A percentile compares a stretch with the other conserved stretches of the same genome.
phyloP scores from a whole-genome alignment of 495 filamentous ascomycete genomes.

The Xylaria intraflava region DNA sequence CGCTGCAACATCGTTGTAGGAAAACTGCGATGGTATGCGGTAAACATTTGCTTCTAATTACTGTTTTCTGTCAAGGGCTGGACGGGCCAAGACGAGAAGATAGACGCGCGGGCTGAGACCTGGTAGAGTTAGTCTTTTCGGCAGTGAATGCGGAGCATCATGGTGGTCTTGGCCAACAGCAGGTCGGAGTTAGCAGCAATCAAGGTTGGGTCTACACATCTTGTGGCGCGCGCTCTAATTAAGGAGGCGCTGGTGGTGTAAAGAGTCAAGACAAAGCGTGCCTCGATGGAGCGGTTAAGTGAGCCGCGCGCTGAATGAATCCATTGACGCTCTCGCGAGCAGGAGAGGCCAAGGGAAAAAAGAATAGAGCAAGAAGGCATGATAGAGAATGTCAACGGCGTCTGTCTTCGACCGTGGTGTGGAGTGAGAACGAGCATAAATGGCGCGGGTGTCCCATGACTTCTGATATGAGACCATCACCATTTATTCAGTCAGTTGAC shows the following conservation, averaged over 20 bases:
- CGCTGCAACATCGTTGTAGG: background rate
- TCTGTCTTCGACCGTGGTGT: background rate
- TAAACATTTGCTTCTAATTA: background rate
- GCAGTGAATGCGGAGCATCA: background rate
- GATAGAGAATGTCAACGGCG: background rate
- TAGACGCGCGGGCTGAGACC: slow-evolving; percentile 8
- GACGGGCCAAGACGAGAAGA: background rate
- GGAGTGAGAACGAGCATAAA: background rate
- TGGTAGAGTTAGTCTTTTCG: background rate
- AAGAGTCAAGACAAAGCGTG: background rate
- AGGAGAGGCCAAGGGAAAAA: background rate
- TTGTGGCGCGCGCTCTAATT: slow-evolving; percentile 12
- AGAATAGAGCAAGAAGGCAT: background rate
- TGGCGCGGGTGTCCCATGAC: background rate
- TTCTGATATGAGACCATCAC: slow-evolving; percentile 2
- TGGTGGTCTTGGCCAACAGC: background rate
- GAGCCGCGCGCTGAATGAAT: slow-evolving; percentile 13
- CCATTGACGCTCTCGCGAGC: background rate
- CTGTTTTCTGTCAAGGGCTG: background rate
- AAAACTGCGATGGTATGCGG: background rate
- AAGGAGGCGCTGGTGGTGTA: slow-evolving; percentile 2
- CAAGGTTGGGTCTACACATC: background rate
- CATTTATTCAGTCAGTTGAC: slow-evolving; percentile 2
- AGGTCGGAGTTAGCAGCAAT: background rate
- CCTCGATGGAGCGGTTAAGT: slow-evolving; percentile 4